A percentile compares a stretch with the other conserved stretches of the same genome.
phyloP scores from a whole-genome alignment of 2,329 filamentous ascomycete species.

The Penicillium decumbens region DNA sequence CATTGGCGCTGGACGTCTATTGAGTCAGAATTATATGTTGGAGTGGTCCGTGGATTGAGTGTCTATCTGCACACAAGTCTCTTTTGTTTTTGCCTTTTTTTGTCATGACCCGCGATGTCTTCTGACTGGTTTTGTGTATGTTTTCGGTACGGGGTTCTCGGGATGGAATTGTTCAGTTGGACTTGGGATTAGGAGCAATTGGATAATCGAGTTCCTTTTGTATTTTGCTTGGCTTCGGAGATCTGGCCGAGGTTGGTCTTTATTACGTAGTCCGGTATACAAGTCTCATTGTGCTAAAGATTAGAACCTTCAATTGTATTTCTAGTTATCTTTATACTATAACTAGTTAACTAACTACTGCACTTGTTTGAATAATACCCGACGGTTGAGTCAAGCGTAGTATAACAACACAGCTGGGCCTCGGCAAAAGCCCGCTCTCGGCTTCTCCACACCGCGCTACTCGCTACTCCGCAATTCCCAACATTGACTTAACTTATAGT shows the following conservation, averaged over 20 bases:
- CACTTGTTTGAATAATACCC: neutral
- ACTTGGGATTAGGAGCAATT: conserved; percentile 10
- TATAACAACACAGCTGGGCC: conserved; percentile 11
- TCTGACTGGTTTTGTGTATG: conserved; percentile 4
- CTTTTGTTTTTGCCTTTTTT: conserved; percentile 9
- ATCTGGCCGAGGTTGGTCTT: conserved; percentile 5
- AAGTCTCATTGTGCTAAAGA: neutral
- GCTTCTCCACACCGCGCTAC: conserved; percentile 26
- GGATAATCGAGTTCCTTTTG: neutral
- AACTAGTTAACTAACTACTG: too few relatives aligned
- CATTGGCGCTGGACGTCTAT: conserved; percentile 5
- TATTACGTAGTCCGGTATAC: neutral
- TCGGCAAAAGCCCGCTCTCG: conserved; percentile 27
- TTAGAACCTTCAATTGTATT: neutral
- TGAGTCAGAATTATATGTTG: neutral
- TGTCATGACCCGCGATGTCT: conserved; percentile 27
- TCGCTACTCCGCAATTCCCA: conserved; percentile 23
- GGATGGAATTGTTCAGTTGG: conserved; percentile 11
- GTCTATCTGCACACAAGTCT: conserved; percentile 2
- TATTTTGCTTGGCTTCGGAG: neutral
- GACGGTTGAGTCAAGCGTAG: neutral
- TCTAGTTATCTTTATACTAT: neutral
- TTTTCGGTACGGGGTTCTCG: conserved; percentile 15
- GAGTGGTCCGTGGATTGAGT: neutral
- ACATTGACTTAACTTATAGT: conserved; percentile 18